Evolutionary conservation across 805 yeast species (phyloP).

Genomic region (Wickerhamiella nectarea): DNA sequence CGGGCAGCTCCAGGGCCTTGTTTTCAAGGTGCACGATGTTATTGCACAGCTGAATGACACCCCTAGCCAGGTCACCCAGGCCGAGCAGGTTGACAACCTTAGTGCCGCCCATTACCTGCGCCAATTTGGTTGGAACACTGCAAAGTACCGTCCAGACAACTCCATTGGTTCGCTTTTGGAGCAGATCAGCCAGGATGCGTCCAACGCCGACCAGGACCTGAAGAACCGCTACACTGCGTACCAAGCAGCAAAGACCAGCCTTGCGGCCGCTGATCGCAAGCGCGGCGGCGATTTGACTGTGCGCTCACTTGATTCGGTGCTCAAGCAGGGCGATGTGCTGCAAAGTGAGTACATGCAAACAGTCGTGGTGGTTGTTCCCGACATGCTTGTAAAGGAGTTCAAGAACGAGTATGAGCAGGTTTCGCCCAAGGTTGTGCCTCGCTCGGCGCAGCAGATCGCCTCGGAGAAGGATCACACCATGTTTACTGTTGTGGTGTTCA

Average conservation of each 20-base stretch:
- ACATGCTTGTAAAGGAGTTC: conserved; percentile 44
- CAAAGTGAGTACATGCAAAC: conserved; percentile 79
- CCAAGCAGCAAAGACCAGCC: conserved; percentile 68
- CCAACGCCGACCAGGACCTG: conserved; percentile 74
- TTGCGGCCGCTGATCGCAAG: conserved; percentile 81
- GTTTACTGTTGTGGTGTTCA: conserved; percentile 72
- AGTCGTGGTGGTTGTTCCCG: conserved; percentile 80
- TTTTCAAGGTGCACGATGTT: conserved; percentile 65
- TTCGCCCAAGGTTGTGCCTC: conserved; percentile 75
- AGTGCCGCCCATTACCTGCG: conserved; percentile 53
- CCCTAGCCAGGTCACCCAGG: conserved; percentile 32
- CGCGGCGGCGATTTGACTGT: conserved; percentile 88
- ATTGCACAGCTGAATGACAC: conserved; percentile 37
- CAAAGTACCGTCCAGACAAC: conserved; percentile 75
- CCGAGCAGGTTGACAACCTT: conserved; percentile 39
- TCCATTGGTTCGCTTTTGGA: conserved; percentile 64
- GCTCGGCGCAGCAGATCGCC: conserved; percentile 60
- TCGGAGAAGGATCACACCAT: conserved; percentile 62
- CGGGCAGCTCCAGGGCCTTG: conserved; percentile 54
- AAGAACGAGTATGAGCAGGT: conserved; percentile 60
- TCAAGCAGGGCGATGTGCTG: conserved; percentile 70
- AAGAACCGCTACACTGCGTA: conserved; percentile 60
- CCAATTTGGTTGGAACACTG: conserved; percentile 73
- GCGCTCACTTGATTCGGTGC: conserved; percentile 79
- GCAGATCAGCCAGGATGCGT: conserved; percentile 59